These are phyloP conservation scores for Cutaneotrichosporon cutaneum DNA, from an alignment of 1,284 basidiomycete species.

Conservation along the genomic window DNA sequence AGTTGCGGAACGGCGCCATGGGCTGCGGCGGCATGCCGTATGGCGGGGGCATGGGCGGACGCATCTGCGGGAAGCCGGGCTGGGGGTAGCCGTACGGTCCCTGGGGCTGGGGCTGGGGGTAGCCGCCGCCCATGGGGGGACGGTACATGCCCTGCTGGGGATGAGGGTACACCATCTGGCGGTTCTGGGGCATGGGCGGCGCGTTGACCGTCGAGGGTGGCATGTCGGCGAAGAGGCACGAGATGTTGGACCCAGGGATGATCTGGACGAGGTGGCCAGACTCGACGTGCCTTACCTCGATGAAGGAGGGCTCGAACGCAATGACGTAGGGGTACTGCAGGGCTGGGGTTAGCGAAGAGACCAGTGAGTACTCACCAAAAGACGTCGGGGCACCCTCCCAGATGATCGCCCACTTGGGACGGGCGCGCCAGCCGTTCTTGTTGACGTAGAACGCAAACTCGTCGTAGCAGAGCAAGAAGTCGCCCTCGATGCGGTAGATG, in stretches of 20 bases:
- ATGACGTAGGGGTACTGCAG: slow-evolving; percentile 95
- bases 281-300: slow-evolving; percentile 95
- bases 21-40: slow-evolving; percentile 14
- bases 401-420: slow-evolving; percentile 88
- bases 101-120: slow-evolving; percentile 1
- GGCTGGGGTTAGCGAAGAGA: slow-evolving; percentile 59
- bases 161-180: slow-evolving; percentile 39
- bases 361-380: slow-evolving; percentile 71
- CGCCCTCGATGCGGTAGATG: slow-evolving; percentile 94
- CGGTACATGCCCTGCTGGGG: slow-evolving; percentile 14
- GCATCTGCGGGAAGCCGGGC: slow-evolving; percentile 1
- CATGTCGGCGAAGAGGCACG: slow-evolving; percentile 88
- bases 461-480: slow-evolving; percentile 97
- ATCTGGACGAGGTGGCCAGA: slow-evolving; percentile 90
- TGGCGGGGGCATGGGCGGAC: slow-evolving; percentile 12
- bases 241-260: slow-evolving; percentile 86
- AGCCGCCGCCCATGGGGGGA: slow-evolving; percentile 9
- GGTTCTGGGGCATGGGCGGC: slow-evolving; percentile 32
- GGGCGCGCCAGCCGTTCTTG: slow-evolving; percentile 88
- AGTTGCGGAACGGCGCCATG: slow-evolving; percentile 31
- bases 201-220: slow-evolving; percentile 66
- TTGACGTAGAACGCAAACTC: slow-evolving; percentile 99
- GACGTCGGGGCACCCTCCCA: slow-evolving; percentile 95
- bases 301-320: slow-evolving; percentile 93
- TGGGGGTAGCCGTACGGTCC: slow-evolving; percentile 12